Evolutionary conservation across 2,329 filamentous ascomycete species (phyloP), one percentile per base, ranked within the genome.

Genomic region (Ophiocordyceps camponoti-leonardi): DNA sequence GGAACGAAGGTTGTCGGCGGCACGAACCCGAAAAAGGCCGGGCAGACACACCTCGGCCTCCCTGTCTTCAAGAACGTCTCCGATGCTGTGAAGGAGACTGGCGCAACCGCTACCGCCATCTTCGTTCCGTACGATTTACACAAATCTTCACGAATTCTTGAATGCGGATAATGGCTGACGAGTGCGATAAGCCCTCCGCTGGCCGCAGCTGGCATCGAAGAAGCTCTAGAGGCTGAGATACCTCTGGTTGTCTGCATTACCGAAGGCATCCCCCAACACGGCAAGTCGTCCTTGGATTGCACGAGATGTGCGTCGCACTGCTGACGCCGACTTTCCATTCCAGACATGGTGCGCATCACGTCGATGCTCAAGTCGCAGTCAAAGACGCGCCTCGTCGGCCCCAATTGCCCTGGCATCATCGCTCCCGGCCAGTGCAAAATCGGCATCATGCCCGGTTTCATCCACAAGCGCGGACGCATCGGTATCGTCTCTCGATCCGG

Each of bases 311-410:
- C 43, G 43, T 3, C 19, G n/a, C 31, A 13, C 31, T 26, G 28
- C 42, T 46, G 46, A 42, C 45, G 33, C 35, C 33, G 44, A 45
- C 39, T 43, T 46, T 45, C 43, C 33, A 45, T 45, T 45, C 44
- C 49, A 92, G 86, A 98, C 72, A 98, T 98, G 92, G 87, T 96
- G 58, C 87, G 90, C 71, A 94, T 96, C 67, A 95, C 92, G 64
- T 80, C 87, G 66, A 94, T 96, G 67, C 78, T 98, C 64, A 96
- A 95, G 78, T 86, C 88, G 46, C 92, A 98, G 72, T 81, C 72
- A 74, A 96, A 96, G 79, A 95, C 90, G 55, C 84, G 92, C 62
- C 77, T 98, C 59, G 87, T 96, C 51, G 90, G 90, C 55, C 90
- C 90, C 61, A 98, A 96, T 75, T 98, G 92, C 75, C 92, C 92